phyloP scores from a whole-genome alignment of 306 rosid genomes.

The Trifolium dubium region DNA sequence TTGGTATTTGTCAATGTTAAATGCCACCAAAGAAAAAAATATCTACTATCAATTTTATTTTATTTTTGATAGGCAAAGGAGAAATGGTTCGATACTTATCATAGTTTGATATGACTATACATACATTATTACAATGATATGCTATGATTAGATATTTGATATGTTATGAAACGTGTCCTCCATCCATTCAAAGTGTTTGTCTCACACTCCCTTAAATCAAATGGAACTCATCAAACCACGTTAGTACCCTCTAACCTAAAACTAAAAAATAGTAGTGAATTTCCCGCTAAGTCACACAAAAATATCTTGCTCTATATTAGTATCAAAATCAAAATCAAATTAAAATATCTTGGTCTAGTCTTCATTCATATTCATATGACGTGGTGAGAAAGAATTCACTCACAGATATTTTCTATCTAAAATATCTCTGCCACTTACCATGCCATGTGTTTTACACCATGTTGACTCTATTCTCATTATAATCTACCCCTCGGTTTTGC shows the following conservation, averaged over 20 bases:
- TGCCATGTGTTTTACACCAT: neutral
- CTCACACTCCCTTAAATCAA: neutral
- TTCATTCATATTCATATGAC: neutral
- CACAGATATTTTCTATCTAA: constrained; percentile 27
- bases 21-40: neutral
- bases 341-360: neutral
- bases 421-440: constrained; percentile 13
- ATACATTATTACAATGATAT: neutral
- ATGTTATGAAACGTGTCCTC: neutral
- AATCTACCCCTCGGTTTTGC: neutral
- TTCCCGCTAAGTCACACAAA: constrained; percentile 11
- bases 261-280: neutral
- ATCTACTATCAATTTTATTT: too few relatives aligned
- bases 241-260: neutral
- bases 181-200: neutral
- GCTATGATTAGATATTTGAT: neutral
- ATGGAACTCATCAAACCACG: constrained; percentile 6
- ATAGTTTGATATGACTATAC: constrained; percentile 1
- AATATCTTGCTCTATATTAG: neutral
- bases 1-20: too few relatives aligned
- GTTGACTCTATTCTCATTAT: neutral
- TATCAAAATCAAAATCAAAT: neutral
- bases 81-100: neutral
- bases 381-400: constrained; percentile 31
- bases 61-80: too few relatives aligned